Evolutionary conservation across 768 basidiomycete genomes (phyloP).

Genomic region (Suillus discolor): DNA sequence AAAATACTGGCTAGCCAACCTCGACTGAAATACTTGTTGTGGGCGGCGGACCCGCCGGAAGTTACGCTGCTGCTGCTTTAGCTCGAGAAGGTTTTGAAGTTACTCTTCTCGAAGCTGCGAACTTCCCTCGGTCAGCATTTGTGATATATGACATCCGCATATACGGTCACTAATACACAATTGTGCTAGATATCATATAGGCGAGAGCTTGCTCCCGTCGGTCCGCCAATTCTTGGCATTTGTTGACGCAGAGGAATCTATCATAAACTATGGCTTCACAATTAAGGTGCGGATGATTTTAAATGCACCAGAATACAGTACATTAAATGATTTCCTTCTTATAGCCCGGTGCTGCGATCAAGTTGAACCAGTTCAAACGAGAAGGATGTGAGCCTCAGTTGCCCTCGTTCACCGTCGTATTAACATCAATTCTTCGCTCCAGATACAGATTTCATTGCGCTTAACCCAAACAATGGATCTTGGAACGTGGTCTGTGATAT

Average conservation of each 20-base stretch:
- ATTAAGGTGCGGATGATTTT: slow-evolving; percentile 39
- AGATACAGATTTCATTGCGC: slow-evolving; percentile 64
- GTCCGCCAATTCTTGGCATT: slow-evolving; percentile 59
- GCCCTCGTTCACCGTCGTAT: not conserved
- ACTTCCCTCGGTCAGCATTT: slow-evolving; percentile 51
- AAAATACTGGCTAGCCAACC: slow-evolving; percentile 6
- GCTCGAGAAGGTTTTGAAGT: slow-evolving; percentile 37
- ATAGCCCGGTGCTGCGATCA: slow-evolving; percentile 64
- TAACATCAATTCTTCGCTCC: not conserved
- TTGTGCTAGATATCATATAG: slow-evolving; percentile 52
- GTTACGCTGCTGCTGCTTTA: slow-evolving; percentile 54
- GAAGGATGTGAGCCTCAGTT: slow-evolving; percentile 53
- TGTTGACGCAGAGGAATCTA: slow-evolving; percentile 56
- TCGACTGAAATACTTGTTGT: slow-evolving; percentile 21
- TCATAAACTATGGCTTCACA: slow-evolving; percentile 51
- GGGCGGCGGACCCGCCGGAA: slow-evolving; percentile 56
- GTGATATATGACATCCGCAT: slow-evolving; percentile 43
- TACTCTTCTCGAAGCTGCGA: slow-evolving; percentile 53
- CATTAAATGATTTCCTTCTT: not conserved
- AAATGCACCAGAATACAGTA: not conserved
- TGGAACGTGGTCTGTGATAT: slow-evolving; percentile 60
- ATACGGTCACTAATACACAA: not conserved
- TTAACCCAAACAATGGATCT: slow-evolving; percentile 55
- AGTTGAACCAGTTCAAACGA: slow-evolving; percentile 63
- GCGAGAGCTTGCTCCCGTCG: slow-evolving; percentile 64